Evolutionary conservation across 768 basidiomycete genomes (phyloP), one percentile per base, ranked within the genome.

Genomic region (Ramaria rubella): DNA sequence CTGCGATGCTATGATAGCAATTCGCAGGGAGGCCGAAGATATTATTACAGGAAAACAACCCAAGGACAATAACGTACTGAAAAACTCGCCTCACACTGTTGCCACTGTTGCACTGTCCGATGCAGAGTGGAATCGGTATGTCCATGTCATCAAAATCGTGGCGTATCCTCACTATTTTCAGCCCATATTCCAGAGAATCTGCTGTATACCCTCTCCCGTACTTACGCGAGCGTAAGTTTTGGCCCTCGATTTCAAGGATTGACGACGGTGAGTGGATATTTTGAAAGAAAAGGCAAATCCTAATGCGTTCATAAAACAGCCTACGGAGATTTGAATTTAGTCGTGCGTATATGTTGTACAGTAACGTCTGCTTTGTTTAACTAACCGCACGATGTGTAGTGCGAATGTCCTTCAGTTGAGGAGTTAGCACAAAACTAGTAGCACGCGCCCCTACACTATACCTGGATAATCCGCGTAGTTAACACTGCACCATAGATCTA

Each of bases 1-100:
- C 77, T 96, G 95, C 71, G 92, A 98, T 62, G 95, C 96, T 21
- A 96, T 98, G 92, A 94, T 99, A 61, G 82, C 87, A 61, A 99
- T 99, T 62, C 88, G 94, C 49, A 75, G 82, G 63, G 96, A 99
- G 70, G 94, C 84, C 0, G 85, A 94, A 55, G 90, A 94, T 48
- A 80, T 99, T 63, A 80, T 88, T 43, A 73, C 78, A 17, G 96
- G 95, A 48, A 86, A 85, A 65, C 93, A 95, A 68, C 89, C 93
- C 2, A 86, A 79, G 67, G 90, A 90, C 60, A 90, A 92, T 73
- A 99, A 99, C 68, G 70, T 95, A 17, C 76, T 99, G 59, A 91
- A 85, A 69, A 95, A 98, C 65, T 91, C 96, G 0, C 96, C 96
- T 24, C 96, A 99, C 68, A 85, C 96, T 0, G 77, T 90, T 49